Conservation (phyloP, 164 flowering plant genomes). For the Hamamelis virginiana region DNA sequence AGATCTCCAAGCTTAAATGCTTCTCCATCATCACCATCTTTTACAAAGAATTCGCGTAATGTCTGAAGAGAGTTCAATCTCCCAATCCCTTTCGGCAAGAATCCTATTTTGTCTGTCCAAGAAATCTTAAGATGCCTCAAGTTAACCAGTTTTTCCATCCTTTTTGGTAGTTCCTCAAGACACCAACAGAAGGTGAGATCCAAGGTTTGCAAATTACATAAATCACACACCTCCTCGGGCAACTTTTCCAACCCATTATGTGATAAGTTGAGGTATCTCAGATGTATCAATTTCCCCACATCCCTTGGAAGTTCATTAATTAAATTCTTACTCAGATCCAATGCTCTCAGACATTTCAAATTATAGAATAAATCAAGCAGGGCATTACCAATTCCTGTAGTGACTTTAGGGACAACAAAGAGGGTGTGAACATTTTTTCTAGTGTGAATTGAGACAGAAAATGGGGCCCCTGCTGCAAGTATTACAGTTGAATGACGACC, state of each 20-base stretch:
- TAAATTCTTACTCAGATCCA: neutral
- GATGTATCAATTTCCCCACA: constrained; percentile 12
- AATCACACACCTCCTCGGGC: too few relatives aligned
- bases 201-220: constrained; percentile 17
- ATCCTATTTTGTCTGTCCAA: neutral
- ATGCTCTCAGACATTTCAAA: constrained; percentile 12
- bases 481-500: too few relatives aligned
- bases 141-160: constrained; percentile 15
- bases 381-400: neutral
- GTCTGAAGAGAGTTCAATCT: constrained; percentile 6
- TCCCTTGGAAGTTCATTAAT: neutral
- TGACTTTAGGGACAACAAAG: neutral
- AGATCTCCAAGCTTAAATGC: too few relatives aligned
- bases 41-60: too few relatives aligned
- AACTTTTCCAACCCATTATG: neutral
- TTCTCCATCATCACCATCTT: too few relatives aligned
- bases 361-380: neutral
- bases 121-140: constrained; percentile 17
- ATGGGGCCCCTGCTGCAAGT: neutral
- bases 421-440: constrained; percentile 4
- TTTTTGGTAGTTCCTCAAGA: constrained; percentile 13
- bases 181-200: neutral
- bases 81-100: constrained; percentile 19
- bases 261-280: constrained; percentile 15
- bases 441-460: neutral